These are phyloP conservation scores for Rosa hybrid DNA, from an alignment of 331 rosid species.

Conservation along the genomic window DNA sequence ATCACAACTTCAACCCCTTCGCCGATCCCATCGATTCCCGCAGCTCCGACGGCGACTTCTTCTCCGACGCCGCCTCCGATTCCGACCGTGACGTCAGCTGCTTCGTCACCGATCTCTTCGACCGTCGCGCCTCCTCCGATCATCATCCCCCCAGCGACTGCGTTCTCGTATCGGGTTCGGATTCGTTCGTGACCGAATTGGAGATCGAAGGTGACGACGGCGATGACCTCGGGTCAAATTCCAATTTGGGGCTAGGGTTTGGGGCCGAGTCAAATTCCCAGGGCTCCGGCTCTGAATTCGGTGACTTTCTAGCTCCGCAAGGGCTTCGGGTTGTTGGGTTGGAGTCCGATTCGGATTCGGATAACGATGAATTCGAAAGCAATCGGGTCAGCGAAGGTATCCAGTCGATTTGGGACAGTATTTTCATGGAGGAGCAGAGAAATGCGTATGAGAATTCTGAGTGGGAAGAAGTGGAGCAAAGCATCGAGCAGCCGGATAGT, in stretches of 20 bases:
- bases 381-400: slow-evolving; percentile 51
- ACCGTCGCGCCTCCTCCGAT: slow-evolving; percentile 24
- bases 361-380: slow-evolving; percentile 33
- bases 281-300: slow-evolving; percentile 29
- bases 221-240: slow-evolving; percentile 29
- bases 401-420: slow-evolving; percentile 56
- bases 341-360: slow-evolving; percentile 63
- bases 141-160: slow-evolving; percentile 4
- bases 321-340: slow-evolving; percentile 70
- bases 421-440: slow-evolving; percentile 67
- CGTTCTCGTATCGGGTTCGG: slow-evolving; percentile 25
- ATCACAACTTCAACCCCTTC: slow-evolving; percentile 48
- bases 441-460: slow-evolving; percentile 49
- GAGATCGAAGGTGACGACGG: slow-evolving; percentile 32
- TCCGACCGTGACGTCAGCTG: slow-evolving; percentile 58
- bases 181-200: slow-evolving; percentile 33
- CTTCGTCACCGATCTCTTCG: slow-evolving; percentile 81
- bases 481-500: slow-evolving; percentile 38
- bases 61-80: slow-evolving; percentile 55
- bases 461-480: slow-evolving; percentile 51
- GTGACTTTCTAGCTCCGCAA: slow-evolving; percentile 14
- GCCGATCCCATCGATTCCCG: slow-evolving; percentile 32
- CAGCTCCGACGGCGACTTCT: slow-evolving; percentile 34
- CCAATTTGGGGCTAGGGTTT: slow-evolving; percentile 37
- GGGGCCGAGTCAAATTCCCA: slow-evolving; percentile 33